Evolutionary conservation across 2,329 filamentous ascomycete species (phyloP).

Genomic region (Aspergillus fijiensis): DNA sequence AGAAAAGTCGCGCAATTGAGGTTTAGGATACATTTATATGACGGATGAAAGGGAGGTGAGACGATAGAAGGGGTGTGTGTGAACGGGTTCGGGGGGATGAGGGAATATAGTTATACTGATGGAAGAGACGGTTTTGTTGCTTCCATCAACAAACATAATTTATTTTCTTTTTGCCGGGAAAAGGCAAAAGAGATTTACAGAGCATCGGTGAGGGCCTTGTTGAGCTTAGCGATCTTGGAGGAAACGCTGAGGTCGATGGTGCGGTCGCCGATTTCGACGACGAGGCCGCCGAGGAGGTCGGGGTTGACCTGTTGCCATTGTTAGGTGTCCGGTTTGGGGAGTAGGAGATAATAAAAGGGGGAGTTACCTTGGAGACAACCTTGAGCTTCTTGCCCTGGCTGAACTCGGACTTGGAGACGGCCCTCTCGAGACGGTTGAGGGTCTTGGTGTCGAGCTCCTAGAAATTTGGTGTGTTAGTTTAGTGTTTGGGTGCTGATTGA

Average conservation of each 20-base stretch:
- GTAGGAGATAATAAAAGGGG: not conserved
- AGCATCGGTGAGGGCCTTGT: constrained; percentile 96
- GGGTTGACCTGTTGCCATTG: constrained; percentile 70
- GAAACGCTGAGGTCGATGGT: constrained; percentile 98
- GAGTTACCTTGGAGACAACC: constrained; percentile 71
- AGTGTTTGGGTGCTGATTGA: constrained; percentile 35
- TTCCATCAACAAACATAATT: not conserved
- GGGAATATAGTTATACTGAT: not conserved
- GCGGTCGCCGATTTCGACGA: constrained; percentile 96
- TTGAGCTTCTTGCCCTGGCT: constrained; percentile 96
- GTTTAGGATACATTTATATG: too few relatives aligned
- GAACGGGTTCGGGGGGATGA: too few relatives aligned
- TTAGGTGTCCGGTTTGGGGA: not conserved
- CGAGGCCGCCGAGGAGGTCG: constrained; percentile 86
- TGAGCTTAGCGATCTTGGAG: constrained; percentile 93
- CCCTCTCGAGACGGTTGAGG: constrained; percentile 79
- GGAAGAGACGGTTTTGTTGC: not conserved
- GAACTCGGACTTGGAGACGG: constrained; percentile 85
- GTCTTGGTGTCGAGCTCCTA: constrained; percentile 81
- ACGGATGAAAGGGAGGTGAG: too few relatives aligned
- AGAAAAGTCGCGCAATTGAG: too few relatives aligned
- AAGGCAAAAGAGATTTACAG: constrained; percentile 66
- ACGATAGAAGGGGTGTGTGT: too few relatives aligned
- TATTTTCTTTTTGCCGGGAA: not conserved
- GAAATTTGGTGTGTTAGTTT: constrained; percentile 33